A percentile compares a stretch with the other conserved stretches of the same genome.
phyloP scores from a whole-genome alignment of 345 rosid species.

The Eucalyptus paniculata region DNA sequence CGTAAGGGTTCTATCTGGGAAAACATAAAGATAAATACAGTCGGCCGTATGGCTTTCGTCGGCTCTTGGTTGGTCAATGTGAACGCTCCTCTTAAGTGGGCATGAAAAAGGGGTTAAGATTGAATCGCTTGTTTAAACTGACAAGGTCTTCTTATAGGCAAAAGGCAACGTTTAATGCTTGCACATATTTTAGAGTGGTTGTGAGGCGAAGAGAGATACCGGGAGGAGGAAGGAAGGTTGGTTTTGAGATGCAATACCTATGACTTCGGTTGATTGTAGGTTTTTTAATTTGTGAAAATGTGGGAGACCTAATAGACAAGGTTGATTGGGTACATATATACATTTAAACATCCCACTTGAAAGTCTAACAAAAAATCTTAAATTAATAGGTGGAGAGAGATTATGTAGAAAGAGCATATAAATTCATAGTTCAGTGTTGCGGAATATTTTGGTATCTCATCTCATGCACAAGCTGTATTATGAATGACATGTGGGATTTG shows the following conservation, averaged over 20 bases:
- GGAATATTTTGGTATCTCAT: neutral
- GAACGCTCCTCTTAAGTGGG: neutral
- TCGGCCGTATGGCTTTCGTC: neutral
- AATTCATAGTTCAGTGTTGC: neutral
- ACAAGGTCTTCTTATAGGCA: neutral
- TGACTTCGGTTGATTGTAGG: neutral
- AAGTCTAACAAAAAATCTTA: neutral
- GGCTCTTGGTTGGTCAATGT: neutral
- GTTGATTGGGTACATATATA: neutral
- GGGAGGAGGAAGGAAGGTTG: neutral
- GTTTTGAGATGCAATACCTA: neutral
- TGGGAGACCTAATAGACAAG: neutral
- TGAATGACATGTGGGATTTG: neutral
- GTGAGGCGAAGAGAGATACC: neutral
- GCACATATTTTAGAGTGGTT: neutral
- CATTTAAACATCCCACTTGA: neutral
- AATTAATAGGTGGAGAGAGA: neutral
- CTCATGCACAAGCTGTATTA: neutral
- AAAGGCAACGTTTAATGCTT: neutral
- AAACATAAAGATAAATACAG: neutral
- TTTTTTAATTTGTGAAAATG: neutral
- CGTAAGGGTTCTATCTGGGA: neutral
- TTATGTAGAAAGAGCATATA: no score
- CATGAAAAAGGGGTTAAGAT: neutral
- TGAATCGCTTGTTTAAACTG: neutral